These are phyloP conservation scores for Leucocoprinus leucothites DNA, from an alignment of 768 basidiomycete species.

Conservation along the genomic window DNA sequence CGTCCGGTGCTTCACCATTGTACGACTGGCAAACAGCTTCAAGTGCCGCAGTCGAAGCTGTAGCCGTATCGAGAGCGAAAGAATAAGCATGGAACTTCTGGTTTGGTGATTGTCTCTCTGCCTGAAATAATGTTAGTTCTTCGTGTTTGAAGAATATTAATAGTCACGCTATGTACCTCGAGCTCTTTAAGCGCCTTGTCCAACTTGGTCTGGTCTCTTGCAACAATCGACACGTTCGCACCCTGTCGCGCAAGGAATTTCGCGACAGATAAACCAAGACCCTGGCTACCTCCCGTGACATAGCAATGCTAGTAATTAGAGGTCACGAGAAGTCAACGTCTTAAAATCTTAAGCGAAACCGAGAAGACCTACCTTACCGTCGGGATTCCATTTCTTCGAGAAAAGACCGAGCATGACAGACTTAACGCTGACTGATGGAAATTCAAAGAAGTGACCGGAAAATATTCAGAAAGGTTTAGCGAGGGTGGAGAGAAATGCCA, in stretches of 20 bases:
- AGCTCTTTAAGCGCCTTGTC: constrained; percentile 56
- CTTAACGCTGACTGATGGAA: neutral
- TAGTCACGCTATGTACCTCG: constrained; percentile 51
- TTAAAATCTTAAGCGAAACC: neutral
- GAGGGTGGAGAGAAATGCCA: neutral
- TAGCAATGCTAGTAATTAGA: constrained; percentile 64
- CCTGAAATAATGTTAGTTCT: constrained; percentile 29
- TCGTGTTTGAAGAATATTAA: neutral
- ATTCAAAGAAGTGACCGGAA: neutral
- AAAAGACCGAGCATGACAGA: constrained; percentile 27
- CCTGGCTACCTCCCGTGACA: constrained; percentile 80
- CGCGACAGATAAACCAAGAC: constrained; percentile 76
- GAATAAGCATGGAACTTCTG: constrained; percentile 70
- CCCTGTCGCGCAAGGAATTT: constrained; percentile 62
- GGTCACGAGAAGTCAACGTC: neutral
- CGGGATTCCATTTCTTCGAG: constrained; percentile 45
- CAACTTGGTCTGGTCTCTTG: constrained; percentile 64
- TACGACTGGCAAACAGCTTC: constrained; percentile 53
- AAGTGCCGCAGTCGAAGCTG: constrained; percentile 58
- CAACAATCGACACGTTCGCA: constrained; percentile 84
- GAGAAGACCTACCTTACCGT: constrained; percentile 34
- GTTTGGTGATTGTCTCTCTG: constrained; percentile 44
- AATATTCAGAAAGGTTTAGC: neutral
- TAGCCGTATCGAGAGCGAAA: constrained; percentile 53
- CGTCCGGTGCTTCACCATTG: constrained; percentile 64